Percentiles rank a stretch among this genome's conserved stretches.
phyloP scores from a whole-genome alignment of 805 yeast genomes.

The Naumovozyma baii region DNA sequence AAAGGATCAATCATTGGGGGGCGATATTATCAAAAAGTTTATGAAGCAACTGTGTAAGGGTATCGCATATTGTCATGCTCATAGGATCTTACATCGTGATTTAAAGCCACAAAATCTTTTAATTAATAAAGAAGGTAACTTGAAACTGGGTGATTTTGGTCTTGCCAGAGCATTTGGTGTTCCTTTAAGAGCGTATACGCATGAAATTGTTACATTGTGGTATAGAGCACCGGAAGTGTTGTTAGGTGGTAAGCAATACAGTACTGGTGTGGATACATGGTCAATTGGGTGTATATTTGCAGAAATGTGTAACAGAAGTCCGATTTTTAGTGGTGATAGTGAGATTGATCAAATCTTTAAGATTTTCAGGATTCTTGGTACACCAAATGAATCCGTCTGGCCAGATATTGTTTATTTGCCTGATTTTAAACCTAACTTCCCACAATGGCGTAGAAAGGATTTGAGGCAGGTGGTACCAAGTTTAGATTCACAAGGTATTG shows the following conservation, averaged over 20 bases:
- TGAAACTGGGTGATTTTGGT: slow-evolving; percentile 94
- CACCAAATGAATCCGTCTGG: slow-evolving; percentile 94
- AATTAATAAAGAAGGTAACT: slow-evolving; percentile 80
- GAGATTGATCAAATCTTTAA: slow-evolving; percentile 91
- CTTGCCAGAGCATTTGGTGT: slow-evolving; percentile 96
- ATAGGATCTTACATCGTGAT: slow-evolving; percentile 60
- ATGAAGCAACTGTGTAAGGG: slow-evolving; percentile 92
- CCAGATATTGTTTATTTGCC: slow-evolving; percentile 91
- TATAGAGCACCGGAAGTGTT: slow-evolving; percentile 96
- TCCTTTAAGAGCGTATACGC: slow-evolving; percentile 93
- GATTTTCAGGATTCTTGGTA: slow-evolving; percentile 89
- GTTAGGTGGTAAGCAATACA: slow-evolving; percentile 88
- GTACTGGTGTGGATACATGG: slow-evolving; percentile 97
- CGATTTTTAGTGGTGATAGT: slow-evolving; percentile 90
- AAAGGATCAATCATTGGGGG: slow-evolving; percentile 81
- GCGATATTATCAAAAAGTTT: slow-evolving; percentile 75
- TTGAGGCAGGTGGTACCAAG: slow-evolving; percentile 68
- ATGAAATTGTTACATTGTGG: slow-evolving; percentile 97
- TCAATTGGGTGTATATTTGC: slow-evolving; percentile 97
- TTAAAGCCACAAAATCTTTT: slow-evolving; percentile 91
- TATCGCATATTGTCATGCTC: slow-evolving; percentile 57
- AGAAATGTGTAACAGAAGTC: slow-evolving; percentile 97
- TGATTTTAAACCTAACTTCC: slow-evolving; percentile 77
- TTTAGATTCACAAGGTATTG: slow-evolving; percentile 75
- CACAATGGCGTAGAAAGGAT: slow-evolving; percentile 82